Evolutionary conservation across 768 basidiomycete species (phyloP), one percentile per base, ranked within the genome.

Genomic region (Crepidotus variabilis): DNA sequence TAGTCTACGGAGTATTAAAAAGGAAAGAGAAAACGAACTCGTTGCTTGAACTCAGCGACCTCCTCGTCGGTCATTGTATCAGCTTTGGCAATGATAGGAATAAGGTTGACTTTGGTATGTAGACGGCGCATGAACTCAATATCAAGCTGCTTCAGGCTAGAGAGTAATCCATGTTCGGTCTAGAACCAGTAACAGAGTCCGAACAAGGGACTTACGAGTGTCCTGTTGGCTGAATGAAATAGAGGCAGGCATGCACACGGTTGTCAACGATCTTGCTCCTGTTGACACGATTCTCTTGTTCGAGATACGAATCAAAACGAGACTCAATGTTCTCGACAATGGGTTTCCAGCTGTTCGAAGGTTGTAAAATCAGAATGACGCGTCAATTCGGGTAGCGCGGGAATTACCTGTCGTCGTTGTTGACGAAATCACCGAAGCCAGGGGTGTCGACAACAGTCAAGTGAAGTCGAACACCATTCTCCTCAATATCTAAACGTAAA

Each of bases 401-500:
- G 52, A 56, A 75, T 61, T 60, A 93, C 94, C 94, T 94, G 68
- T 97, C 94, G 64, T 97, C 93, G 71, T 99, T 99, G 80, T 99
- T 98, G 69, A 98, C 95, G 72, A 97, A 98, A 72, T 99, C 97
- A 59, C 97, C 97, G 67, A 98, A 99, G 33, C 97, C 97, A 55
- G 97, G 97, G 24, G 95, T 99, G 71, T 99, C 97, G 60, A 99
- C 97, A 59, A 99, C 96, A n/a, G 94, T 98, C 55, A 99, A 76
- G 69, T 94, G 94, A 46, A 98, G 85, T 63, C 95, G 85, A 43
- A 98, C 97, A 57, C 95, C 96, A 58, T 90, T 96, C 78, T 99
- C 97, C 78, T 98, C 96, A 67, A 99, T 98, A 70, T 99, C 97
- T 97, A 72, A 59, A 69, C 63, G 65, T 63, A 68, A 71, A 62